Base-by-base conservation (phyloP, 2,329 filamentous ascomycete species). In the Teratosphaeria nubilosa region DNA sequence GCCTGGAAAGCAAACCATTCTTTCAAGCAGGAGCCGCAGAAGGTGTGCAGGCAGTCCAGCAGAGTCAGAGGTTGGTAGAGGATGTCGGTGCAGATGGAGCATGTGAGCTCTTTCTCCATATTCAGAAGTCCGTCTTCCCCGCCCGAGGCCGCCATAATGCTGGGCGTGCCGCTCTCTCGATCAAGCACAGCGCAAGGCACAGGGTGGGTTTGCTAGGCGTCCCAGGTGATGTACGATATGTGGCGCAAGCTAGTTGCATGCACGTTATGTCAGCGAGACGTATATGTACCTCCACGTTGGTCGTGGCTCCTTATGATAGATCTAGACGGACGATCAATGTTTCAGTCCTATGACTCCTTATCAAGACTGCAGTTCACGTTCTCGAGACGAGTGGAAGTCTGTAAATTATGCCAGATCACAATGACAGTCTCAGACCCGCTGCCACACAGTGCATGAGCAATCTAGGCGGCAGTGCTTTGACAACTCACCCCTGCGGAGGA, bases 1-100 rank as follows among this genome's bases (percentile, higher is more conserved):
- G 86, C 85, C 72, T 96, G 90, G 74, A 85, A 94, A 62, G 80
- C 78, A 72, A 97, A 99, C 94, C 94, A 99, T 77, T 95, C 90
- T 73, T 95, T 96, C 59, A 97, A 74, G 71, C 94, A 99, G 45
- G 89, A 88, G 63, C 91, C 94, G 77, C 94, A 99, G 74, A 95
- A 99, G 52, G 92, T 96, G 59, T 72, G 70, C 30, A 74, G 64
- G 60, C 72, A 72, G 64, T 74, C 70, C 63, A 73, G 71, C 51
- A 73, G 65, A 22, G 72, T 73, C 53, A 74, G 64, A 27, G 73
- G 72, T 62, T 73, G 72, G 64, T 71, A 72, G 52, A 74, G 67
- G 59, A 74, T 83, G 74, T 97, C 94, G 66, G 92, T 95, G 79
- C 94, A 99, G 69, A 99, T 99, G 32, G 61, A 58, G 57, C 62